Conservation (phyloP, 768 basidiomycete species). For the Cystobasidium onofrii region DNA sequence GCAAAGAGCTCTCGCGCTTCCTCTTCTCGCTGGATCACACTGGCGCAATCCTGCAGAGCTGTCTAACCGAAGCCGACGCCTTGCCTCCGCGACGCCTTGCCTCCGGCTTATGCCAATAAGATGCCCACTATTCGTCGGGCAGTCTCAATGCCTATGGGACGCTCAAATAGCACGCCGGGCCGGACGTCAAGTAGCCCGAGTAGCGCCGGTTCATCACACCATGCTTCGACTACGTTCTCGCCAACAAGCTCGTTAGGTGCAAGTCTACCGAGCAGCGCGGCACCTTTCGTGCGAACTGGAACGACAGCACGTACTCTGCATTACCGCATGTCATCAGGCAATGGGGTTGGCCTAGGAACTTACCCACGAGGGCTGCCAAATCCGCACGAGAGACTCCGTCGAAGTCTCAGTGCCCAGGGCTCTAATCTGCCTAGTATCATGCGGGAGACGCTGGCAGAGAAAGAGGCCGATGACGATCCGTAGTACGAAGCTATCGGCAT, state of each 20-base stretch:
- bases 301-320: conserved; percentile 16
- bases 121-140: neutral
- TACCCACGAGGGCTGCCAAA: neutral
- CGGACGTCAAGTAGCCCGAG: neutral
- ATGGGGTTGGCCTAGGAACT: conserved; percentile 1
- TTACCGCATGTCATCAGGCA: conserved; percentile 27
- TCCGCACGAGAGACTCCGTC: conserved; percentile 4
- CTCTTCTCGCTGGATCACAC: conserved; percentile 83
- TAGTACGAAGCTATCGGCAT: conserved; percentile 45
- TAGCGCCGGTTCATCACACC: neutral
- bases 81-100: conserved; percentile 30
- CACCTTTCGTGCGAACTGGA: conserved; percentile 20
- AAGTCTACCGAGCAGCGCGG: neutral
- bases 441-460: neutral
- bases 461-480: conserved; percentile 29
- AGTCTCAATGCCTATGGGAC: neutral
- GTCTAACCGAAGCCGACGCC: conserved; percentile 36
- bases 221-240: neutral
- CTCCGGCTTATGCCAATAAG: neutral
- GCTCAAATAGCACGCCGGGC: neutral
- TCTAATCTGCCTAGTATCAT: neutral
- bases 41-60: conserved; percentile 49
- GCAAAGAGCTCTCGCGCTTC: conserved; percentile 84
- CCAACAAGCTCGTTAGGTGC: neutral
- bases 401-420: neutral